phyloP scores from a whole-genome alignment of 257 asterid species.

The Thymus quinquecostatus region DNA sequence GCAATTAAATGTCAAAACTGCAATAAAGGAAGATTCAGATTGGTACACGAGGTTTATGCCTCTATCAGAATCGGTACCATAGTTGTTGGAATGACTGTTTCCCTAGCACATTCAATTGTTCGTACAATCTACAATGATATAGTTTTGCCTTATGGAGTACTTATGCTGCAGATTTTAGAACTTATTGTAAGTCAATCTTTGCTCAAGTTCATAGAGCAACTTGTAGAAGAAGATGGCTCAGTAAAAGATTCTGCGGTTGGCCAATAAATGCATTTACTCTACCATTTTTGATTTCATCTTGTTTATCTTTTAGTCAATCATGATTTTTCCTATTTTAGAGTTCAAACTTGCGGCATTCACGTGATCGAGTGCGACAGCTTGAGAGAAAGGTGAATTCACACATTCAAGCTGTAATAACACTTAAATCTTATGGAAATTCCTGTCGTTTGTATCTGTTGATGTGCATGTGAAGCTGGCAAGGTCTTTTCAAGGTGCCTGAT shows the following conservation, averaged over 20 bases:
- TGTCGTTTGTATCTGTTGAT: constrained; percentile 16
- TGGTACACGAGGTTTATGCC: constrained; percentile 85
- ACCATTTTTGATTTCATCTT: constrained; percentile 19
- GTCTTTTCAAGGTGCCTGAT: constrained; percentile 30
- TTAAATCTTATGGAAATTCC: constrained; percentile 10
- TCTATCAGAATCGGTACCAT: constrained; percentile 71
- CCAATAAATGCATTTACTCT: constrained; percentile 26
- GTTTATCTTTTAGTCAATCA: constrained; percentile 28
- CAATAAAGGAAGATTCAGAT: constrained; percentile 73
- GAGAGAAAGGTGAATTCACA: constrained; percentile 74
- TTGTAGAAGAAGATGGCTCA: constrained; percentile 91
- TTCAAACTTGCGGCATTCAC: constrained; percentile 73
- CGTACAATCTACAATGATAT: constrained; percentile 21
- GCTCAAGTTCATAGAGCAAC: constrained; percentile 65
- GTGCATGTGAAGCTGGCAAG: constrained; percentile 20
- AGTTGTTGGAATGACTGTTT: constrained; percentile 15
- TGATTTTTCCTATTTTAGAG: constrained; percentile 60
- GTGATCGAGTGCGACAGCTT: constrained; percentile 69
- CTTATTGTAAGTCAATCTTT: constrained; percentile 57
- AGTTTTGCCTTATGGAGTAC: constrained; percentile 24
- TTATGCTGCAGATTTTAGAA: constrained; percentile 73
- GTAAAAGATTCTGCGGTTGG: constrained; percentile 97
- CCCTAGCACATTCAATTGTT: constrained; percentile 16
- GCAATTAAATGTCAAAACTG: constrained; percentile 76
- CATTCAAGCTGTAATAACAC: constrained; percentile 4